phyloP scores from a whole-genome alignment of 768 basidiomycete genomes.

The Crassisporium funariophilum region DNA sequence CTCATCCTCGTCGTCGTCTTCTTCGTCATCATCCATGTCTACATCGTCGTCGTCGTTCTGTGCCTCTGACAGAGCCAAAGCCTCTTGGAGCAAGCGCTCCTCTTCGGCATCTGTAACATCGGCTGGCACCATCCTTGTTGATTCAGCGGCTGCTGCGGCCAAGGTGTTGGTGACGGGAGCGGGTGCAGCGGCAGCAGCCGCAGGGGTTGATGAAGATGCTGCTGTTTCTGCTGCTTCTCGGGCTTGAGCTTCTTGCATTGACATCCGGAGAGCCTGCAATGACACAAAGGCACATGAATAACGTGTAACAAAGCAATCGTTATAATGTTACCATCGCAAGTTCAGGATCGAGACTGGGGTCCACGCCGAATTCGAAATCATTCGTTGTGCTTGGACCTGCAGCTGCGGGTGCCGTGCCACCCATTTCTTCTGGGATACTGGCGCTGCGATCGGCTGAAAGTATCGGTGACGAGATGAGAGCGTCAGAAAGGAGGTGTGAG shows the following conservation, averaged over 20 bases:
- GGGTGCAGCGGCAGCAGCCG: constrained; percentile 30
- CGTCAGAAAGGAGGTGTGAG: constrained; percentile 79
- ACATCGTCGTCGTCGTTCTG: constrained; percentile 85
- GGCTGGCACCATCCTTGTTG: constrained; percentile 34
- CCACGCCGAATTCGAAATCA: constrained; percentile 87
- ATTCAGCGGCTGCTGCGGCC: constrained; percentile 26
- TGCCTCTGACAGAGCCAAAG: constrained; percentile 73
- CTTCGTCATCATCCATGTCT: constrained; percentile 65
- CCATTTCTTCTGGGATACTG: constrained; percentile 67
- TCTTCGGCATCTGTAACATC: constrained; percentile 70
- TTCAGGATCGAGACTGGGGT: constrained; percentile 95
- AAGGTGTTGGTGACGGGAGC: constrained; percentile 37
- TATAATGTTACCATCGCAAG: constrained; percentile 79
- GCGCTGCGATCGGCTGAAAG: constrained; percentile 73
- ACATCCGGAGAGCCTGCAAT: constrained; percentile 89
- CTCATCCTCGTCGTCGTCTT: constrained; percentile 56
- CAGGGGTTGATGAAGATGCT: constrained; percentile 18
- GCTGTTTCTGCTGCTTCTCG: constrained; percentile 61
- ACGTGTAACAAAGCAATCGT: neutral
- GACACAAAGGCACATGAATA: neutral
- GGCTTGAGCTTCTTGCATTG: constrained; percentile 92
- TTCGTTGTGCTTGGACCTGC: constrained; percentile 46
- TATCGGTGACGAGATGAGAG: constrained; percentile 78
- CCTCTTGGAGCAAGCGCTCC: constrained; percentile 73
- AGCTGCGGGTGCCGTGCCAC: constrained; percentile 42